A percentile compares a stretch with the other conserved stretches of the same genome.
Evolutionary conservation across 108 stramenopile species (phyloP).

Genomic region (Fistulifera solaris): DNA sequence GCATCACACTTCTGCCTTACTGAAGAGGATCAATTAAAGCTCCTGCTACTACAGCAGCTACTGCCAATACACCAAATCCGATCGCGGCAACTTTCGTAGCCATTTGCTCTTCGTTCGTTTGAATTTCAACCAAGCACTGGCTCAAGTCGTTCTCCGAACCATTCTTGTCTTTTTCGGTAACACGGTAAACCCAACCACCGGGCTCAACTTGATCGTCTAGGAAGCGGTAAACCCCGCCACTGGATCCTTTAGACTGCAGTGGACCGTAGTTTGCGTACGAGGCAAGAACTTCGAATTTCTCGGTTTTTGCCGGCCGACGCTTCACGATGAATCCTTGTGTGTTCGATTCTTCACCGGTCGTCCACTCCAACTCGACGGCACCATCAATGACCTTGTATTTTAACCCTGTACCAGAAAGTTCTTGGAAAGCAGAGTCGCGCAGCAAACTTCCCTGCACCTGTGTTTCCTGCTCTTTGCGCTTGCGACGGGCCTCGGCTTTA

Average conservation of each 20-base stretch:
- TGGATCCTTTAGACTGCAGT: constrained; percentile 53
- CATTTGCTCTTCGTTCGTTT: constrained; percentile 77
- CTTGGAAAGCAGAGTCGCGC: constrained; percentile 73
- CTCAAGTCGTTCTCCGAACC: constrained; percentile 74
- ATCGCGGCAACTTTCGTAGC: constrained; percentile 73
- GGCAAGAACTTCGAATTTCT: constrained; percentile 59
- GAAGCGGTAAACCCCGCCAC: constrained; percentile 70
- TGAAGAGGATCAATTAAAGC: constrained; percentile 60
- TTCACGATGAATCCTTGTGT: constrained; percentile 79
- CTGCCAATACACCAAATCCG: constrained; percentile 46
- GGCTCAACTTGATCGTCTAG: constrained; percentile 48
- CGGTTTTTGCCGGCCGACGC: constrained; percentile 74
- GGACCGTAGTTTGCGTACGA: constrained; percentile 71
- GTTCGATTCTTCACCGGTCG: constrained; percentile 53
- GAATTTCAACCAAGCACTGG: constrained; percentile 81
- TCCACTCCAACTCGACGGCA: constrained; percentile 77
- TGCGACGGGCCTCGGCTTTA: constrained; percentile 61
- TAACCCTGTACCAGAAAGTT: constrained; percentile 72
- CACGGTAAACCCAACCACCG: constrained; percentile 86
- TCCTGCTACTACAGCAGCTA: constrained; percentile 68
- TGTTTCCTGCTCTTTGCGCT: constrained; percentile 48
- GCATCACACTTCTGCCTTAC: neutral
- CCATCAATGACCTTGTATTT: constrained; percentile 61
- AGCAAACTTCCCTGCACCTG: constrained; percentile 55
- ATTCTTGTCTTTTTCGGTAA: constrained; percentile 60